Base-by-base conservation (phyloP, 768 basidiomycete species). In the Boletus speciosus region DNA sequence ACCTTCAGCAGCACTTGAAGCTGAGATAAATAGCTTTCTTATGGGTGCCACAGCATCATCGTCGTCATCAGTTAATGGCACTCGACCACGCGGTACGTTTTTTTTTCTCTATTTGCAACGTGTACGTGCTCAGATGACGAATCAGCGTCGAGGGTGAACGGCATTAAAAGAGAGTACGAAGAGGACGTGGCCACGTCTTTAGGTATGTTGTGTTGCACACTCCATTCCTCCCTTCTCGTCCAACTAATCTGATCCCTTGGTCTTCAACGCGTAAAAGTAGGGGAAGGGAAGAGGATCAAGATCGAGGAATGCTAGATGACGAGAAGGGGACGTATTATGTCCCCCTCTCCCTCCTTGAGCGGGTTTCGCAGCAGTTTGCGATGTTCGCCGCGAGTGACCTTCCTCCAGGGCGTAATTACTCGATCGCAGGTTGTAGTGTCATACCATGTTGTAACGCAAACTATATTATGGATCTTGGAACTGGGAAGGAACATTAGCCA, bases 221-320 rank as follows among this genome's bases (percentile, higher is more conserved):
- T 4, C 9, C 41, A 6, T 10, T 5, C 1, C 15, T 7, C 27
- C 29, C 12, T 11, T 16, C 4, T 6, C n/a, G 10, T 34, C 16
- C 25, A 3, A 6, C 10, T 36, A 11, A 54, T 15, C 6, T 34
- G 19, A 38, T 27, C n/a, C 2, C 15, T 34, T 39, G 12, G 23
- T 23, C 19, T 27, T 25, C 14, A 42, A 55, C 19, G 29, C 29
- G 15, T 11, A 1, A 0, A 12, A n/a, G 16, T 9, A 59, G 65
- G 47, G 16, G 36, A 41, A 27, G 40, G 43, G 15, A 66, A 61
- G 42, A 61, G 38, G 11, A 47, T 65, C 42, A 65, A 65, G 49
- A 39, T 56, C 11, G 58, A 66, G 29, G 53, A 65, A 23, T 38
- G 47, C 25, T 54, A 54, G 45, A 15, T 29, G 11, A 23, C 6